phyloP scores from a whole-genome alignment of 2,329 filamentous ascomycete genomes.

The Aspergillus udagawae region DNA sequence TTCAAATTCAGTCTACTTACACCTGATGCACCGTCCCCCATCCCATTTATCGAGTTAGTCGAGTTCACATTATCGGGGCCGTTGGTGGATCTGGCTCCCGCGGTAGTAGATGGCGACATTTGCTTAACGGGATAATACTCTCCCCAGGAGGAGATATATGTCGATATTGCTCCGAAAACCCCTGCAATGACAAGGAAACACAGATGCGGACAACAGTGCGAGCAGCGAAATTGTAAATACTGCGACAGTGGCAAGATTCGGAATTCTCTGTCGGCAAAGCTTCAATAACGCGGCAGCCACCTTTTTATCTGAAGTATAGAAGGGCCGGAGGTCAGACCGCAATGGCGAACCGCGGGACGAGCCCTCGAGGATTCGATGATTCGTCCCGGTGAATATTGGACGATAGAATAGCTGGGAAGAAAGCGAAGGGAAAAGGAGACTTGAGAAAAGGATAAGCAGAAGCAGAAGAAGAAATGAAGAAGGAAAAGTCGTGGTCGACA shows the following conservation, averaged over 20 bases:
- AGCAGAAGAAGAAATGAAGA: not conserved
- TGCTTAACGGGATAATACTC: not conserved
- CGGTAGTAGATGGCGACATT: conserved; percentile 13
- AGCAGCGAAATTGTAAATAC: not conserved
- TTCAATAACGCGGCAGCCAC: not conserved
- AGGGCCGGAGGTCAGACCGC: not conserved
- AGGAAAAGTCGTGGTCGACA: not conserved
- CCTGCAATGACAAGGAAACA: not conserved
- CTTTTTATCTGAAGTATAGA: not conserved
- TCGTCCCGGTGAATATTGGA: not conserved
- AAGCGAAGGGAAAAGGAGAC: not conserved
- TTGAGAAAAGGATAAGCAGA: conserved; percentile 1
- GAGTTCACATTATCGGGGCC: conserved; percentile 7
- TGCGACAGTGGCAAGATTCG: not conserved
- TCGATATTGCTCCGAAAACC: not conserved
- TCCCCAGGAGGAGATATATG: not conserved
- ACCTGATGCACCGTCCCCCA: conserved; percentile 24
- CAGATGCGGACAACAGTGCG: not conserved
- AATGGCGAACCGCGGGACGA: not conserved
- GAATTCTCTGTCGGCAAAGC: not conserved
- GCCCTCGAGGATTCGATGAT: not conserved
- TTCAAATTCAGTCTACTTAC: conserved; percentile 18
- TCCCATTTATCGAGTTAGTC: conserved; percentile 5
- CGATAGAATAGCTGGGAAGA: not conserved
- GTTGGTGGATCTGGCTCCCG: conserved; percentile 7